These are phyloP conservation scores for Phytophthora hibernalis DNA, from an alignment of 352 stramenopile genomes.

Conservation along the genomic window DNA sequence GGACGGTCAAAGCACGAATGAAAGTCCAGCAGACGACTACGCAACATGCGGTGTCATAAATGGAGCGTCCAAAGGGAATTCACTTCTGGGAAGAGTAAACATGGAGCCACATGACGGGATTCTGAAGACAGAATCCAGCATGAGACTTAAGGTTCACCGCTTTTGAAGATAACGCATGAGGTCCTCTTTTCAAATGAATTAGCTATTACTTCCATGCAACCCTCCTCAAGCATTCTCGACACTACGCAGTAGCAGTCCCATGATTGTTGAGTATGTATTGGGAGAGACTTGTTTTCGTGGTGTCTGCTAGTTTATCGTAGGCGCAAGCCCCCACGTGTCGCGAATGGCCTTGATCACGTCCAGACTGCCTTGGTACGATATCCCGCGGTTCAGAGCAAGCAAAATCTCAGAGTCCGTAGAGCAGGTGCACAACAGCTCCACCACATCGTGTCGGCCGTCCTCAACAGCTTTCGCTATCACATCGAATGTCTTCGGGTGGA, in stretches of 20 bases:
- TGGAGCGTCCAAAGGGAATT: background rate
- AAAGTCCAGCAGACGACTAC: constrained; percentile 20
- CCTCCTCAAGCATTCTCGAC: background rate
- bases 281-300: background rate
- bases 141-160: background rate
- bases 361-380: background rate
- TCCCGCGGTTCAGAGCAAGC: background rate
- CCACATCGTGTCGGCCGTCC: constrained; percentile 1
- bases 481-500: background rate
- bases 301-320: background rate
- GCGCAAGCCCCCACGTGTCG: constrained; percentile 1
- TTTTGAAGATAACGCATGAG: background rate
- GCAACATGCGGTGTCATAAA: constrained; percentile 21
- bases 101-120: background rate
- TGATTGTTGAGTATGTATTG: background rate
- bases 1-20: constrained; percentile 13
- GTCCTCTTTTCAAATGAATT: too few species aligned
- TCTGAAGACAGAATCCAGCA: background rate
- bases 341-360: background rate
- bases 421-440: constrained; percentile 3
- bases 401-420: background rate
- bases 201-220: background rate
- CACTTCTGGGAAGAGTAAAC: background rate
- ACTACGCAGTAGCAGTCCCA: background rate
- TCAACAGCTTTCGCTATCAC: background rate